Evolutionary conservation across 257 asterid genomes (phyloP), one percentile per base, ranked within the genome.

Genomic region (Vinca minor): DNA sequence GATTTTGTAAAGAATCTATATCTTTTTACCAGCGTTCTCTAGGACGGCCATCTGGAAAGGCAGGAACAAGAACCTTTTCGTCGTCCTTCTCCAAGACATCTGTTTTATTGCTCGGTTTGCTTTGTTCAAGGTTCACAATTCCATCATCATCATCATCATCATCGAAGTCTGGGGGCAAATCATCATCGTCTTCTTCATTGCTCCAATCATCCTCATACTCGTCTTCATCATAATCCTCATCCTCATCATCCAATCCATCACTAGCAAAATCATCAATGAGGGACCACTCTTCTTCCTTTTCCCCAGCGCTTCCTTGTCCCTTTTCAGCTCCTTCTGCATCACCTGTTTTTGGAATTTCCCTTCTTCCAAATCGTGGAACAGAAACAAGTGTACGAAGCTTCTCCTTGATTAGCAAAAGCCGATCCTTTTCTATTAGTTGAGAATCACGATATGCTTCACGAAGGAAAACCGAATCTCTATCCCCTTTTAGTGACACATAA

Each of bases 11-110:
- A n/a, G n/a, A n/a, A n/a, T n/a, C n/a, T n/a, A n/a, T n/a, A n/a
- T n/a, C n/a, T n/a, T n/a, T 69, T 77, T 65, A 93, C 99, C 99
- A 93, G 56, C 96, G 92, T 64, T 93, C 97, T 76, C 99, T 84
- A 25, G 80, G 83, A 57, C 87, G 84, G 46, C 96, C 99, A 82
- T 93, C 97, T 7, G 99, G 97, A 64, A 83, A 81, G 64, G 79
- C 82, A 36, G 95, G 92, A 61, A 8, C 76, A 45, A 78, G 78
- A 76, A 68, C 81, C 59, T 76, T 82, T 18, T 66, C 85, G 38
- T 78, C 83, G 56, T 74, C 73, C 74, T 70, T 72, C 61, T 8
- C 72, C 49, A 82, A 41, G 57, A 74, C 89, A 64, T 83, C 72
- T 48, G 73, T 82, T 68, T 60, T 72, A 67, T 66, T 75, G 35